phyloP scores from a whole-genome alignment of 108 stramenopile species.

The Cylindrotheca fusiformis region DNA sequence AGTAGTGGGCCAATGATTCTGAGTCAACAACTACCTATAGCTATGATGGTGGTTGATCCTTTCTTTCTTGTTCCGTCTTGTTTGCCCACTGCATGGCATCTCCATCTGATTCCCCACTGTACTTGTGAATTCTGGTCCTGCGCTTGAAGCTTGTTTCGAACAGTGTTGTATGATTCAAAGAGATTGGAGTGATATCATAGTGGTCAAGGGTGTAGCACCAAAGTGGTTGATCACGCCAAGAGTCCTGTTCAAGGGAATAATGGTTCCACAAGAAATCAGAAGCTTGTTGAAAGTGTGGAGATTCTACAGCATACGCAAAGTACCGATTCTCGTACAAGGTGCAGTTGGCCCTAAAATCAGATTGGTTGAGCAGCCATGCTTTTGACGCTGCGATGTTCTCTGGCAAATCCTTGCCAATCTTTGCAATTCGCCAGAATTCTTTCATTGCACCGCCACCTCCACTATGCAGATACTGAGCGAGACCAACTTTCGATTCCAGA shows the following conservation, averaged over 20 bases:
- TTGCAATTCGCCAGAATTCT: conserved; percentile 14
- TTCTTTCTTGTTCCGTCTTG: too few species aligned
- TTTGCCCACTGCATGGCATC: too few species aligned
- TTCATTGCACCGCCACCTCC: conserved; percentile 12
- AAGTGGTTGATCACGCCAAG: conserved; percentile 35
- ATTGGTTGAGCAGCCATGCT: conserved; percentile 8
- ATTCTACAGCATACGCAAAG: conserved; percentile 19
- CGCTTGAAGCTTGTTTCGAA: conserved; percentile 1
- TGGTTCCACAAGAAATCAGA: conserved; percentile 27
- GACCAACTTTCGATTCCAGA: conserved; percentile 3
- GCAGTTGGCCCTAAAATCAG: conserved; percentile 21
- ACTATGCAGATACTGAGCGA: conserved; percentile 18
- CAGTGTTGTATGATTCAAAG: conserved; percentile 8
- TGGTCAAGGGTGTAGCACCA: conserved; percentile 33
- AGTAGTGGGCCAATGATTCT: too few species aligned
- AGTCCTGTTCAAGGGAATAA: conserved; percentile 31
- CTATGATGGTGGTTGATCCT: too few species aligned
- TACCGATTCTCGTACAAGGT: conserved; percentile 31
- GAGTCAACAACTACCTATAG: too few species aligned
- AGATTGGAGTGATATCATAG: conserved; percentile 23
- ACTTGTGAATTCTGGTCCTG: conserved; percentile 26
- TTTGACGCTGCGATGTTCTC: conserved; percentile 11
- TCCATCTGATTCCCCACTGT: not conserved
- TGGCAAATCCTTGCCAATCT: conserved; percentile 5
- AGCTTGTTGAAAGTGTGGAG: conserved; percentile 9